Evolutionary conservation across 2,329 filamentous ascomycete genomes (phyloP).

Genomic region (Reticulascus tulasneorum): DNA sequence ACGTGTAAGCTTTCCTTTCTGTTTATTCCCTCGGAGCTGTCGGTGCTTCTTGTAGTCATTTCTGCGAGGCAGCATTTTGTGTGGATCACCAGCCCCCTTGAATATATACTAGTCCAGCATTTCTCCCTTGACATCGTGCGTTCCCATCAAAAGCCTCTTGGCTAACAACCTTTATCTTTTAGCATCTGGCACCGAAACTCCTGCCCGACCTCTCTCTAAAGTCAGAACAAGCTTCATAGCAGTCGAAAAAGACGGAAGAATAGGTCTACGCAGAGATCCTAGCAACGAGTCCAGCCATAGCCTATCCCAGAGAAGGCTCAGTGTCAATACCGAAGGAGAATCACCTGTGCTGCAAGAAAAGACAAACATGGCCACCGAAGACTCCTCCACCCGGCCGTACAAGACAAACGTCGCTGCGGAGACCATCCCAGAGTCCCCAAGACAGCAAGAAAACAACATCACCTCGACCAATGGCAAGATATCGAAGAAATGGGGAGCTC

Average conservation of each 20-base stretch:
- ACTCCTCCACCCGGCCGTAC: constrained; percentile 27
- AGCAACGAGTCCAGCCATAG: constrained; percentile 40
- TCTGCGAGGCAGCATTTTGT: not conserved
- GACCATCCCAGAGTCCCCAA: constrained; percentile 39
- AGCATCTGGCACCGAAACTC: constrained; percentile 15
- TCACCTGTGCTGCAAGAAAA: constrained; percentile 16
- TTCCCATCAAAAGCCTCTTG: no score
- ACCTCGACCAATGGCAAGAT: constrained; percentile 20
- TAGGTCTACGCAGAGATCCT: constrained; percentile 45
- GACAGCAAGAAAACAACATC: constrained; percentile 16
- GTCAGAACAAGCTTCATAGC: constrained; percentile 73
- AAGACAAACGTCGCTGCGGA: constrained; percentile 32
- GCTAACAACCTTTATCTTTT: constrained; percentile 4
- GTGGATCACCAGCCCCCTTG: no score
- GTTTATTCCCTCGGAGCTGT: not conserved
- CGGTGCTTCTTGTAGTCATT: not conserved
- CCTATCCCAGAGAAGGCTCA: constrained; percentile 30
- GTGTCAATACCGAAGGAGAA: constrained; percentile 32
- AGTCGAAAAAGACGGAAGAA: constrained; percentile 61
- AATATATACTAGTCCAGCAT: no score
- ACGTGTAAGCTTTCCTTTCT: not conserved
- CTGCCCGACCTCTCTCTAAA: constrained; percentile 63
- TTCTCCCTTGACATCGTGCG: constrained; percentile 1
- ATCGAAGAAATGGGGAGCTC: constrained; percentile 13
- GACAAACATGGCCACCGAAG: constrained; percentile 14